Conservation (phyloP, 2,329 filamentous ascomycete species). For the Didymella lethalis region DNA sequence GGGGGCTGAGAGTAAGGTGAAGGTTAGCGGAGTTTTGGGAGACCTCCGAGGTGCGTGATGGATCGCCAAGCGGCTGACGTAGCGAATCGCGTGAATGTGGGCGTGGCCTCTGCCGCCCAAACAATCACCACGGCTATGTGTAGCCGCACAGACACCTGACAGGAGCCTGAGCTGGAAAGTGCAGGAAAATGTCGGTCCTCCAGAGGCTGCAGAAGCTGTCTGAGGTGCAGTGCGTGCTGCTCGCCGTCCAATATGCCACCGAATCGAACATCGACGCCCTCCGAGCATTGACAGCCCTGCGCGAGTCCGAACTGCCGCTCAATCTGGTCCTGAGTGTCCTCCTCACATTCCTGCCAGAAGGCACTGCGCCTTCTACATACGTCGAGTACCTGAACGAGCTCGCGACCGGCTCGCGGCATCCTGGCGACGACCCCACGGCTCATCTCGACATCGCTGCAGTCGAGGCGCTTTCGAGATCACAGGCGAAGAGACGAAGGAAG, state of each 20-base stretch:
- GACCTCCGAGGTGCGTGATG: conserved; percentile 10
- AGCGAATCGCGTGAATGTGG: conserved; percentile 15
- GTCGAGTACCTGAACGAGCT: conserved; percentile 68
- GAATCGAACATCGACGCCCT: conserved; percentile 71
- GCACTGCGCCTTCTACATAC: conserved; percentile 69
- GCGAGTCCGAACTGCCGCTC: conserved; percentile 66
- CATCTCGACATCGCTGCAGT: conserved; percentile 65
- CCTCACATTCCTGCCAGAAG: conserved; percentile 80
- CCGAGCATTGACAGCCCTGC: conserved; percentile 64
- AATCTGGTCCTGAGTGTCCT: conserved; percentile 75
- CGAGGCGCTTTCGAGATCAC: conserved; percentile 65
- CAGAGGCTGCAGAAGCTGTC: conserved; percentile 58
- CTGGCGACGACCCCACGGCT: conserved; percentile 46
- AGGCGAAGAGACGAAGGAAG: conserved; percentile 69
- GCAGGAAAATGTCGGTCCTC: conserved; percentile 36
- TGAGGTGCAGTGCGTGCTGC: conserved; percentile 72
- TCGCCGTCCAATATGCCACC: conserved; percentile 74
- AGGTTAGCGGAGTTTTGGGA: conserved; percentile 5
- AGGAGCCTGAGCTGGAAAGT: conserved; percentile 2
- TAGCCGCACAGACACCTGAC: conserved; percentile 13
- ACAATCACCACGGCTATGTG: conserved; percentile 14
- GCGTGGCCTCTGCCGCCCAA: conserved; percentile 17
- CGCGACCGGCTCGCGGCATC: conserved; percentile 57
- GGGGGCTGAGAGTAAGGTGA: conserved; percentile 20
- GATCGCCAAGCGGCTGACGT: conserved; percentile 23